Evolutionary conservation across 2,329 filamentous ascomycete species (phyloP).

Genomic region (Fusarium bactridioides): DNA sequence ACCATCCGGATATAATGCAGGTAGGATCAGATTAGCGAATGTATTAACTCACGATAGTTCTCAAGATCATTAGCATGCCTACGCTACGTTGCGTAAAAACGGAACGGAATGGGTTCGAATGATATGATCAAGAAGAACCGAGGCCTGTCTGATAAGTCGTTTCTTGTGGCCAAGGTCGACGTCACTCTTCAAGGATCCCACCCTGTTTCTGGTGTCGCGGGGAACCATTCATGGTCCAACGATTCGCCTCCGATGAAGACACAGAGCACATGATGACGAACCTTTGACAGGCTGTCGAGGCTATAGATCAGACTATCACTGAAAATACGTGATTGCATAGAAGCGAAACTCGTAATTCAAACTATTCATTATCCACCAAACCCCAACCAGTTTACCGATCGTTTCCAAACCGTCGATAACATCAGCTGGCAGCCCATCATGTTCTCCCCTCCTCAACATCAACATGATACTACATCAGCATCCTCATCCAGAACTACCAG

Average conservation of each 20-base stretch:
- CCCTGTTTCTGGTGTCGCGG: slow-evolving; percentile 36
- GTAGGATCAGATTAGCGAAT: neutral
- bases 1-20: neutral
- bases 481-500: neutral
- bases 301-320: neutral
- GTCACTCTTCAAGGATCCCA: slow-evolving; percentile 38
- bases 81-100: neutral
- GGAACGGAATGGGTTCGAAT: neutral
- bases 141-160: slow-evolving; percentile 2
- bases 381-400: neutral
- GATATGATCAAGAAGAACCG: neutral
- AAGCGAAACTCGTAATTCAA: neutral
- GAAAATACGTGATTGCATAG: neutral
- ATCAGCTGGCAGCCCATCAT: slow-evolving; percentile 6
- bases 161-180: slow-evolving; percentile 26
- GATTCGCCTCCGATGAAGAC: slow-evolving; percentile 23
- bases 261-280: slow-evolving; percentile 39
- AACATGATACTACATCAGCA: slow-evolving; percentile 6
- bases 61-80: neutral
- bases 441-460: slow-evolving; percentile 5
- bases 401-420: neutral
- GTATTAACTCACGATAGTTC: neutral
- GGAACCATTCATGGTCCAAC: slow-evolving; percentile 31
- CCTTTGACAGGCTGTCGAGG: slow-evolving; percentile 1
- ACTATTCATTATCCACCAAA: neutral